A percentile compares a stretch with the other conserved stretches of the same genome.
Evolutionary conservation across 2,329 filamentous ascomycete species (phyloP).

Genomic region (Trichoderma brevicompactum): DNA sequence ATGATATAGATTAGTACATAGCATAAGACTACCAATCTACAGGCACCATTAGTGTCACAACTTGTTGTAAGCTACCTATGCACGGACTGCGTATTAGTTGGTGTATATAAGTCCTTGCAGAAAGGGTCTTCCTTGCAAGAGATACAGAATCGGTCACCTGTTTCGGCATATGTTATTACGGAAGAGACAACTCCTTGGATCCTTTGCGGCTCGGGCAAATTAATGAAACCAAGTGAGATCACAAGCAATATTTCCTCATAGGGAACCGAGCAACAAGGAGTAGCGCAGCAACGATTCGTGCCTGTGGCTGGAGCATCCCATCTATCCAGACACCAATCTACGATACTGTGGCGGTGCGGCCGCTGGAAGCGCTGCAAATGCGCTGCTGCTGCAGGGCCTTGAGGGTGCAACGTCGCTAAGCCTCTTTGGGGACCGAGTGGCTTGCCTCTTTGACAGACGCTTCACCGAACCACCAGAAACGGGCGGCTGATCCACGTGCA

Average conservation of each 20-base stretch:
- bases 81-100: no score
- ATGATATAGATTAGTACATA: background rate
- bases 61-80: no score
- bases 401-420: conserved; percentile 24
- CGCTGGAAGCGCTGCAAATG: background rate
- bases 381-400: background rate
- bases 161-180: background rate
- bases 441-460: conserved; percentile 14
- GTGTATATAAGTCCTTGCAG: background rate
- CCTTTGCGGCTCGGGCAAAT: conserved; percentile 13
- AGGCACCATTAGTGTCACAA: no score
- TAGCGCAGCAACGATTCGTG: background rate
- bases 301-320: conserved; percentile 6
- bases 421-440: conserved; percentile 34
- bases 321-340: background rate
- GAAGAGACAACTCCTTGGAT: background rate
- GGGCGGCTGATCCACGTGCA: conserved; percentile 21
- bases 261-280: background rate
- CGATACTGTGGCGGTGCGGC: conserved; percentile 2
- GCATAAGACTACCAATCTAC: no score
- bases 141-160: background rate
- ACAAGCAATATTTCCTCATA: conserved; percentile 14
- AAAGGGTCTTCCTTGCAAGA: background rate
- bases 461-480: conserved; percentile 23
- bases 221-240: background rate